Percentiles rank a stretch among this genome's conserved stretches.
These are phyloP conservation scores for Xylariaceae sp. DNA, from an alignment of 2,329 filamentous ascomycete species.

Conservation along the genomic window DNA sequence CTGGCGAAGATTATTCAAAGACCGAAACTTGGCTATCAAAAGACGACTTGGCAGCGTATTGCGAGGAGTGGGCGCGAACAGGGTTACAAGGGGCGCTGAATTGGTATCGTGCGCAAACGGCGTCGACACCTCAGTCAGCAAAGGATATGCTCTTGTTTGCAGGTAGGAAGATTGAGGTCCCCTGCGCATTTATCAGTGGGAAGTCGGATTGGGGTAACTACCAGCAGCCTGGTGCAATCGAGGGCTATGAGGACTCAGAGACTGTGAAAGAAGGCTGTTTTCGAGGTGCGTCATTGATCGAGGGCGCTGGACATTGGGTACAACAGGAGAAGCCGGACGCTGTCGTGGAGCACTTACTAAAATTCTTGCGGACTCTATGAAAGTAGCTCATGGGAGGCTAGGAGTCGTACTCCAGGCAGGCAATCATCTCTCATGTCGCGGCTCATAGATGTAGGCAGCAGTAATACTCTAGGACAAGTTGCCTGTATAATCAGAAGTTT, in stretches of 20 bases:
- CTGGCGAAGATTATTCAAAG: constrained; percentile 37
- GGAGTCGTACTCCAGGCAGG: not conserved
- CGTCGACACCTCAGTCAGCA: constrained; percentile 28
- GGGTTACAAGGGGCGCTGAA: constrained; percentile 64
- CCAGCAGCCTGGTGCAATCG: constrained; percentile 61
- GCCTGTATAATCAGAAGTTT: no score
- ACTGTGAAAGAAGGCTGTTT: constrained; percentile 46
- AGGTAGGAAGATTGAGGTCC: constrained; percentile 57
- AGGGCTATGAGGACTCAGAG: constrained; percentile 44
- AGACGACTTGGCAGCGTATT: constrained; percentile 57
- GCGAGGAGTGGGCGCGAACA: constrained; percentile 54
- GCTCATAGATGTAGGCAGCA: no score
- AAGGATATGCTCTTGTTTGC: constrained; percentile 56
- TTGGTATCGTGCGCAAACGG: constrained; percentile 61
- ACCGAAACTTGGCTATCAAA: constrained; percentile 52
- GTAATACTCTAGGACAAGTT: no score
- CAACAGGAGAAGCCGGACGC: constrained; percentile 60
- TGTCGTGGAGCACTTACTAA: constrained; percentile 30
- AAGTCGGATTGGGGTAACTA: constrained; percentile 63
- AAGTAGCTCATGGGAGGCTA: not conserved
- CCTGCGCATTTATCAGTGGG: constrained; percentile 58
- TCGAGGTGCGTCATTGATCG: constrained; percentile 46
- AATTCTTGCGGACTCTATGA: constrained; percentile 21
- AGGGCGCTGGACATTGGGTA: constrained; percentile 65
- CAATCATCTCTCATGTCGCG: no score